Percentiles rank a stretch among this genome's conserved stretches.
phyloP scores from a whole-genome alignment of 192 early-diverging fungal genomes.

The Tieghemiomyces parasiticus region DNA sequence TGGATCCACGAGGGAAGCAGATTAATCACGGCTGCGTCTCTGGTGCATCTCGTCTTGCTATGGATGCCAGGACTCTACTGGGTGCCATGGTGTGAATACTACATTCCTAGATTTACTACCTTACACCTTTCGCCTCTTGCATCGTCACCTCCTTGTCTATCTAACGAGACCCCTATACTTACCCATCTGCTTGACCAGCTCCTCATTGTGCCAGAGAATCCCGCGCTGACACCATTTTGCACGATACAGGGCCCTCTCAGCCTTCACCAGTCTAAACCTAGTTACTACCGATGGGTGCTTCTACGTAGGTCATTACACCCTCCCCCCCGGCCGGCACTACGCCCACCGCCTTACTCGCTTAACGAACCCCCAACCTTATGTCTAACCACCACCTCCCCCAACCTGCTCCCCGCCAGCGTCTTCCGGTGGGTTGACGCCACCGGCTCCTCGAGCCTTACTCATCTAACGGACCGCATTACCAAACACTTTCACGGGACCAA shows the following conservation, averaged over 20 bases:
- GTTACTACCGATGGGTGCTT: no score
- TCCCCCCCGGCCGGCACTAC: not conserved
- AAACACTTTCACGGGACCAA: not conserved
- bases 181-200: no score
- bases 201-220: no score
- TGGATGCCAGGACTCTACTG: not conserved
- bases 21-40: not conserved
- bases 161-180: no score
- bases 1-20: not conserved
- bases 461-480: not conserved
- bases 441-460: not conserved
- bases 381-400: not conserved
- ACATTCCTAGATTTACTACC: no score
- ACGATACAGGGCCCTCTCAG: no score
- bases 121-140: no score
- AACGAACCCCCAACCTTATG: not conserved
- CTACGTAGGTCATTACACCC: not conserved
- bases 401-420: not conserved
- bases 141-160: no score
- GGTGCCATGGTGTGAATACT: no score
- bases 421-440: constrained; percentile 1
- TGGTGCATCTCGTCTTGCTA: not conserved
- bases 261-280: no score
- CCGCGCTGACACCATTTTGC: not conserved
- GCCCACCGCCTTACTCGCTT: not conserved